These are phyloP conservation scores for Corymbia citriodora DNA, from an alignment of 441 rosid genomes.

Conservation along the genomic window DNA sequence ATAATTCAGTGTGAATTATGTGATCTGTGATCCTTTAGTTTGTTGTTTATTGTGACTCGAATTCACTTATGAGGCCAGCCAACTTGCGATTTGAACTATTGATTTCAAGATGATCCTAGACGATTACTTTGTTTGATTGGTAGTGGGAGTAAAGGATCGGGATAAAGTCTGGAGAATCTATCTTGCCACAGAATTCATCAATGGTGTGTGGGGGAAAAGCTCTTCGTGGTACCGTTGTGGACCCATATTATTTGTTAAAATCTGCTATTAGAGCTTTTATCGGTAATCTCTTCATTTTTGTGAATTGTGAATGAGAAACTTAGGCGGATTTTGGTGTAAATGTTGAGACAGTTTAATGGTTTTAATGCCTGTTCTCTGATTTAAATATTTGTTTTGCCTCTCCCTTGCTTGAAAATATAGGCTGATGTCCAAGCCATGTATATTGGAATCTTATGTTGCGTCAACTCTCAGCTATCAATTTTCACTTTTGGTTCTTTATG, in stretches of 20 bases:
- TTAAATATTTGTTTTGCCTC: not conserved
- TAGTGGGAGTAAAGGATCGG: not conserved
- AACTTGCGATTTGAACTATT: not conserved
- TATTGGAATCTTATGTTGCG: not conserved
- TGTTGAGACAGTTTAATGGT: not conserved
- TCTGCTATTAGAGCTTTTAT: not conserved
- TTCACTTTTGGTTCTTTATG: not conserved
- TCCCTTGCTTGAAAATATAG: not conserved
- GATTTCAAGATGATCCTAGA: not conserved
- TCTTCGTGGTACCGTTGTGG: not conserved
- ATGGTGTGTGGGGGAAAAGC: not conserved
- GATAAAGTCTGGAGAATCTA: not conserved
- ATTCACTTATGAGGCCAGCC: not conserved
- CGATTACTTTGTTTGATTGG: not conserved
- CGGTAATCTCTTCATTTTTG: not conserved
- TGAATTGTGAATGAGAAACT: not conserved
- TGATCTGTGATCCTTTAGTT: not conserved
- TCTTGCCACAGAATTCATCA: not conserved
- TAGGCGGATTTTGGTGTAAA: not conserved
- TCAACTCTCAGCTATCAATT: not conserved
- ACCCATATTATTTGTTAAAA: not conserved
- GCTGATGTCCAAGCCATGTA: not conserved
- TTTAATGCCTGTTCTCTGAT: not conserved
- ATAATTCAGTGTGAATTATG: not conserved
- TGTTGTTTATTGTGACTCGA: not conserved